phyloP scores from a whole-genome alignment of 306 rosid genomes.

The Lablab purpureus region DNA sequence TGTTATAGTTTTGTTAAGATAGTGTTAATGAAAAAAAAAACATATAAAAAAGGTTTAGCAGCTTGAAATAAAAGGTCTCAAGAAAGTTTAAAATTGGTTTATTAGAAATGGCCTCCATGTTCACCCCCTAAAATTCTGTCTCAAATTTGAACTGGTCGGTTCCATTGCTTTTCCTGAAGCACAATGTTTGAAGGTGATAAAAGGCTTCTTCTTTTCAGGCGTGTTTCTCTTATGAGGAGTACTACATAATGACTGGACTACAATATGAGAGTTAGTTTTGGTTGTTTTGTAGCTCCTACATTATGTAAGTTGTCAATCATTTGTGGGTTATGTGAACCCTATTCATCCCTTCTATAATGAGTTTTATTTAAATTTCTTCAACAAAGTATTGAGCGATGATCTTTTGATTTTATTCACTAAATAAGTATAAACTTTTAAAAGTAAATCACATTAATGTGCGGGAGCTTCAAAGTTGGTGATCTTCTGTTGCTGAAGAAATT shows the following conservation, averaged over 20 bases:
- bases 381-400: neutral
- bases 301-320: conserved; percentile 38
- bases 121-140: neutral
- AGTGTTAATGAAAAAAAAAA: neutral
- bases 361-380: neutral
- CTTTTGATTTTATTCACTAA: neutral
- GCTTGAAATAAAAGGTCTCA: neutral
- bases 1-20: conserved; percentile 1
- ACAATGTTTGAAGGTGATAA: conserved; percentile 25
- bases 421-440: neutral
- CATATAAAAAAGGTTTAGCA: conserved; percentile 17
- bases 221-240: conserved; percentile 36
- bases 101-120: neutral
- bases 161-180: neutral
- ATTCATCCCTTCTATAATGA: neutral
- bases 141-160: neutral
- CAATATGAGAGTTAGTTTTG: conserved; percentile 42
- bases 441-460: neutral
- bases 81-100: neutral
- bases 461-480: neutral
- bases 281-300: conserved; percentile 33
- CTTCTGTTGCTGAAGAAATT: neutral
- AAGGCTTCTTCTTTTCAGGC: conserved; percentile 43
- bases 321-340: conserved; percentile 23
- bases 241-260: conserved; percentile 44